Evolutionary conservation across 768 basidiomycete genomes (phyloP).

Genomic region (Russula olivacea): DNA sequence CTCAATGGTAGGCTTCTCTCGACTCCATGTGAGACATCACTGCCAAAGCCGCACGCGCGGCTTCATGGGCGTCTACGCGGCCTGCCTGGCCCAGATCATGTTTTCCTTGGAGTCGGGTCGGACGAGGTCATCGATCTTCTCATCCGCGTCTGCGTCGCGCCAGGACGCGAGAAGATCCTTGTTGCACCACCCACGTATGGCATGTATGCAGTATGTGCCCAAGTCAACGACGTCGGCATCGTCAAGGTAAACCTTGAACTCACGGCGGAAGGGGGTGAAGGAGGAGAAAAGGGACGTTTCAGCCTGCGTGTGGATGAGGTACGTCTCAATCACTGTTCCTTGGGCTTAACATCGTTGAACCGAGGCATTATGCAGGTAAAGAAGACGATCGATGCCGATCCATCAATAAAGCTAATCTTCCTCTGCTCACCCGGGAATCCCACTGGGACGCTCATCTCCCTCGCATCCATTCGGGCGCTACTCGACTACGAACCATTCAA

Average conservation of each 20-base stretch:
- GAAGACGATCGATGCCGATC: slow-evolving; percentile 57
- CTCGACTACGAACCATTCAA: slow-evolving; percentile 78
- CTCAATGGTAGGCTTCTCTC: too few relatives aligned
- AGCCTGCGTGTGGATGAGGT: slow-evolving; percentile 72
- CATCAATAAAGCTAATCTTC: slow-evolving; percentile 85
- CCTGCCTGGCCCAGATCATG: slow-evolving; percentile 51
- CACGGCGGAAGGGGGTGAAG: slow-evolving; percentile 56
- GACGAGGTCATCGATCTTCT: slow-evolving; percentile 96
- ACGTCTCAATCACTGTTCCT: slow-evolving; percentile 26
- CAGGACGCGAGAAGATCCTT: slow-evolving; percentile 71
- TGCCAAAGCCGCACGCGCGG: too few relatives aligned
- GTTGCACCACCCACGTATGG: slow-evolving; percentile 95
- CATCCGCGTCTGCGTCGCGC: slow-evolving; percentile 82
- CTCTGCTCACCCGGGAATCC: slow-evolving; percentile 98
- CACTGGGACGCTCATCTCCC: slow-evolving; percentile 79
- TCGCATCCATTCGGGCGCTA: slow-evolving; percentile 58
- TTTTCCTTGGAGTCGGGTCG: slow-evolving; percentile 94
- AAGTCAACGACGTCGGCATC: slow-evolving; percentile 87
- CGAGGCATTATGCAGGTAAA: slow-evolving; percentile 51
- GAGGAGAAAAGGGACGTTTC: slow-evolving; percentile 66
- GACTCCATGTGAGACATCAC: too few relatives aligned
- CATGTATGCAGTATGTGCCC: slow-evolving; percentile 93
- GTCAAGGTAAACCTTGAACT: slow-evolving; percentile 71
- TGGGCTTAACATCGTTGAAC: background rate
- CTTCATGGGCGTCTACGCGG: too few relatives aligned